Base-by-base conservation (phyloP, 768 basidiomycete species). In the Favolaschia claudopus region DNA sequence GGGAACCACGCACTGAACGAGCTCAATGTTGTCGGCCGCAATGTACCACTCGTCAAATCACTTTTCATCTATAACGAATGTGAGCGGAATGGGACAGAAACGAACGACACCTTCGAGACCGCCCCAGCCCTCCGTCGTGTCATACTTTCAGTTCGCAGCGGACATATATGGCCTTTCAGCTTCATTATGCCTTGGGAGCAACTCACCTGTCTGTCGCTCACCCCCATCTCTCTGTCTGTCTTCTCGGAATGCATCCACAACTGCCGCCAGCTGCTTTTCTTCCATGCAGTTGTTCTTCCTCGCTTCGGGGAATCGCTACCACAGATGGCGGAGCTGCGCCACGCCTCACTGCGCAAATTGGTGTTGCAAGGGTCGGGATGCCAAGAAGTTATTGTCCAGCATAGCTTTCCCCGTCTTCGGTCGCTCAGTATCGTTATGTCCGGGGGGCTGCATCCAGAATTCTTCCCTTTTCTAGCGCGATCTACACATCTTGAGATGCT, bases 401-500 rank as follows among this genome's bases (percentile, higher is more conserved):
- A 44, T 24, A 45, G 8, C 9, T 59, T 63, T 25, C 62, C 62
- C 3, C 36, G 50, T 14, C 36, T 63, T 34, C 34, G 38, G 7
- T 47, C 47, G 0, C 47, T 63, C 19, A 44, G 20, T 40, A 25
- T 59, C 29, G 33, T 22, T 24, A 39, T 59, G 19, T 9, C 13
- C 29, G n/a, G 40, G 19, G 27, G 39, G 20, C 51, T 27, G 38
- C 36, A 55, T 5, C 62, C 58, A 19, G 57, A 59, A 20, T 40
- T 59, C 1, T 42, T 44, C 25, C 40, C 62, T 29, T 54, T 58
- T 36, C 48, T 63, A 13, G 43, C 42, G 22, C 57, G 57, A 0
- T 50, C 52, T 14, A 39, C 34, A 20, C 62, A n/a, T 27, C 62
- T 63, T 19, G 62, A 63, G 32, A 63, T 63, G 62, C 42, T 63